Percentiles rank a stretch among this genome's conserved stretches.
phyloP scores from a whole-genome alignment of 768 basidiomycete species.

The Cantharellus cinnabarinus region DNA sequence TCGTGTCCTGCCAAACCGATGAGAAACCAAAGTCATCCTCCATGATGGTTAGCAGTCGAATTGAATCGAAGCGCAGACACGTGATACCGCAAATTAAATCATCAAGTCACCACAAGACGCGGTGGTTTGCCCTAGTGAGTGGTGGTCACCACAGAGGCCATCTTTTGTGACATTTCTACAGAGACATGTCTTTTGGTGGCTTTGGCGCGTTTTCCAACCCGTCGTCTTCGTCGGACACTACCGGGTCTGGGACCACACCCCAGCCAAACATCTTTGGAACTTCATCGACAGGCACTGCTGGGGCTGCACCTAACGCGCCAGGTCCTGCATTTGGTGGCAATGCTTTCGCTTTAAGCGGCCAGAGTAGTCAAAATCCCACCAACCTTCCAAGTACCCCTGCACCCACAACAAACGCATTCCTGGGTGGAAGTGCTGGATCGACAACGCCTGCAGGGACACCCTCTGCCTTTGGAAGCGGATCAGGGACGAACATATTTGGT shows the following conservation, averaged over 20 bases:
- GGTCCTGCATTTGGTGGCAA: background rate
- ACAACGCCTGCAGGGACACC: conserved; percentile 9
- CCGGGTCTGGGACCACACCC: background rate
- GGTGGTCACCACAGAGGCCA: no score
- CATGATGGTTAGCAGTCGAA: no score
- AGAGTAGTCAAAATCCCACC: background rate
- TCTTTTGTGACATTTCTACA: background rate
- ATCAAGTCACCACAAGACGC: no score
- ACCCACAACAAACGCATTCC: background rate
- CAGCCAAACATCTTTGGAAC: background rate
- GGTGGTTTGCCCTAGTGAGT: no score
- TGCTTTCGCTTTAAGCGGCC: background rate
- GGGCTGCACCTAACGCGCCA: background rate
- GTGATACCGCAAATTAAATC: no score
- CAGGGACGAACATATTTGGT: conserved; percentile 35
- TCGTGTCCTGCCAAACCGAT: conserved; percentile 45
- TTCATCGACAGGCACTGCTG: background rate
- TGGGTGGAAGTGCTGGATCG: background rate
- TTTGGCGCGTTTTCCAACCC: background rate
- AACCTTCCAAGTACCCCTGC: background rate
- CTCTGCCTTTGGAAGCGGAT: background rate
- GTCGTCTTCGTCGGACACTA: background rate
- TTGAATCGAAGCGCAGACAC: no score
- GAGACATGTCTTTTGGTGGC: conserved; percentile 5
- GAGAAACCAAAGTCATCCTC: conserved; percentile 53